Percentiles rank a stretch among this genome's conserved stretches.
Evolutionary conservation across 495 filamentous ascomycete genomes (phyloP).

Genomic region (Penicillium nucicola): DNA sequence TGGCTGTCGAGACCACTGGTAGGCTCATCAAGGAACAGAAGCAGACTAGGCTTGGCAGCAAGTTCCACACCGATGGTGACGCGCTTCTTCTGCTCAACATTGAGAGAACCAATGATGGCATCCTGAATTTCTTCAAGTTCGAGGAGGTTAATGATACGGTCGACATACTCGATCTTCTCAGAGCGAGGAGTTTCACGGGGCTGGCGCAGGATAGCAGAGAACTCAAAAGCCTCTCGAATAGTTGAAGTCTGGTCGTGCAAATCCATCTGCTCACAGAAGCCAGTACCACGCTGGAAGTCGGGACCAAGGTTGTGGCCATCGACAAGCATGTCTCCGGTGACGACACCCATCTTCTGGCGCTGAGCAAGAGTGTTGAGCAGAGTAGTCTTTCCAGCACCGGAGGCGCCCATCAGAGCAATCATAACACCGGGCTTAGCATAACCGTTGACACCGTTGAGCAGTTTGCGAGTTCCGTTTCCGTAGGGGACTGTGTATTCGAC

Average conservation of each 20-base stretch:
- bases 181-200: slow-evolving; percentile 42
- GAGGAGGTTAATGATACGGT: slow-evolving; percentile 58
- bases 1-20: slow-evolving; percentile 84
- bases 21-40: slow-evolving; percentile 82
- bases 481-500: slow-evolving; percentile 72
- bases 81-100: slow-evolving; percentile 67
- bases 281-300: slow-evolving; percentile 78
- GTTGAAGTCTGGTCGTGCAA: slow-evolving; percentile 68
- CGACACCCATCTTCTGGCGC: slow-evolving; percentile 67
- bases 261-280: slow-evolving; percentile 87
- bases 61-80: slow-evolving; percentile 92
- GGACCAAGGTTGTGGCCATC: slow-evolving; percentile 65
- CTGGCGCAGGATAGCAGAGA: slow-evolving; percentile 64
- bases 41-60: slow-evolving; percentile 76
- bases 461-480: slow-evolving; percentile 62
- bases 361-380: slow-evolving; percentile 74
- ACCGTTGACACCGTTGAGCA: slow-evolving; percentile 70
- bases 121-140: slow-evolving; percentile 56
- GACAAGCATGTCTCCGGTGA: slow-evolving; percentile 72
- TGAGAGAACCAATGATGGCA: slow-evolving; percentile 52
- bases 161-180: slow-evolving; percentile 60
- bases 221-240: slow-evolving; percentile 64
- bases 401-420: slow-evolving; percentile 80
- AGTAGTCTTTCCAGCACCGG: slow-evolving; percentile 81
- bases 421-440: slow-evolving; percentile 79